A percentile compares a stretch with the other conserved stretches of the same genome.
These are phyloP conservation scores for Trypanosoma lewisi DNA, from an alignment of 208 protist species.

Conservation along the genomic window DNA sequence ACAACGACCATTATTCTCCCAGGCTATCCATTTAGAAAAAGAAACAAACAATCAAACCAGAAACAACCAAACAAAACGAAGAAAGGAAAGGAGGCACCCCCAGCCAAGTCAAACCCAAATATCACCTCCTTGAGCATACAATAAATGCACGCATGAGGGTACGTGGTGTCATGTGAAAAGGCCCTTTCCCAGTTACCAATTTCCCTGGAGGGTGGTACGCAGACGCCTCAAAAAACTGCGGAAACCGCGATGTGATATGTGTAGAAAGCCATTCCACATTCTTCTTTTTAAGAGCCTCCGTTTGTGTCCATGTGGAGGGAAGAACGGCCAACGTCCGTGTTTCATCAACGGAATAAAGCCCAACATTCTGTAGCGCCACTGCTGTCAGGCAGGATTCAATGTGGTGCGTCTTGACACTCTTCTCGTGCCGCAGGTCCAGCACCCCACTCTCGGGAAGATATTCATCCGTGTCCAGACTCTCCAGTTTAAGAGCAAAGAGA, in stretches of 20 bases:
- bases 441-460: conserved; percentile 38
- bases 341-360: conserved; percentile 38
- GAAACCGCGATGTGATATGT: conserved; percentile 27
- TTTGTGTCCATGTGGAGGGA: conserved; percentile 15
- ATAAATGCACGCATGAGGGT: conserved; percentile 1
- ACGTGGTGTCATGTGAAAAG: conserved; percentile 10
- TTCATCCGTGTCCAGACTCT: conserved; percentile 31
- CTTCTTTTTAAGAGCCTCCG: neutral
- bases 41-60: no score
- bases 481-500: conserved; percentile 47
- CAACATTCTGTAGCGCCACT: conserved; percentile 26
- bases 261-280: conserved; percentile 18
- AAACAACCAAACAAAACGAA: no score
- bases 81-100: no score
- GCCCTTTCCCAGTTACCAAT: neutral
- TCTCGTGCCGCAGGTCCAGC: conserved; percentile 44
- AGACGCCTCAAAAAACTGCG: conserved; percentile 28
- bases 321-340: conserved; percentile 49
- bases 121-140: neutral
- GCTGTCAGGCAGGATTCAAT: conserved; percentile 42
- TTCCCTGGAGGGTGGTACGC: conserved; percentile 6
- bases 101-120: no score
- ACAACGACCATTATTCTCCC: no score
- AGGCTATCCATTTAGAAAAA: no score
- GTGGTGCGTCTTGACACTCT: conserved; percentile 33